phyloP scores from a whole-genome alignment of 1,284 basidiomycete genomes.

The Agroathelia rolfsii region DNA sequence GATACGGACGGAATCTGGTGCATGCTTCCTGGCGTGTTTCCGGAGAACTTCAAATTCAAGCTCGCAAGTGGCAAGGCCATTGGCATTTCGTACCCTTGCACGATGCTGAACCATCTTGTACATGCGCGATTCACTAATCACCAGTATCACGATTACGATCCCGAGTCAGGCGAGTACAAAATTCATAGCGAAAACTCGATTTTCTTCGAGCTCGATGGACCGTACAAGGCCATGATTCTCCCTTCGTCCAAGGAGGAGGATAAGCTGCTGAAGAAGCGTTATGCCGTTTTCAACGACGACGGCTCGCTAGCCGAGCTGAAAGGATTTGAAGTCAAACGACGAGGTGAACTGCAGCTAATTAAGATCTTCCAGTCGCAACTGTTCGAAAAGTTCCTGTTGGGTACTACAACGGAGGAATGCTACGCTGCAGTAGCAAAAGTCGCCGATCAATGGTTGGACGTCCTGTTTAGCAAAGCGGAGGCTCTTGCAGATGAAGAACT shows the following conservation, averaged over 20 bases:
- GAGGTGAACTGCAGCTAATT: slow-evolving; percentile 97
- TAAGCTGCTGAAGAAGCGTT: slow-evolving; percentile 97
- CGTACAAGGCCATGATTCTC: slow-evolving; percentile 98
- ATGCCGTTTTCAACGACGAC: slow-evolving; percentile 99
- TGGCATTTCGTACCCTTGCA: slow-evolving; percentile 95
- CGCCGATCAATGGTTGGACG: slow-evolving; percentile 96
- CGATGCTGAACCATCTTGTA: slow-evolving; percentile 99
- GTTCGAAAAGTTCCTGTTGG: slow-evolving; percentile 95
- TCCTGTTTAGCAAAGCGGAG: slow-evolving; percentile 82
- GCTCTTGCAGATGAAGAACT: slow-evolving; percentile 87
- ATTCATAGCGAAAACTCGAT: slow-evolving; percentile 98
- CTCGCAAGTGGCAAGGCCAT: slow-evolving; percentile 83
- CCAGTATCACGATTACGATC: slow-evolving; percentile 92
- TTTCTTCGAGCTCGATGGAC: slow-evolving; percentile 98
- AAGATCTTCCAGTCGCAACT: slow-evolving; percentile 99
- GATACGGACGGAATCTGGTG: slow-evolving; percentile 99
- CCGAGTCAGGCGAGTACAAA: slow-evolving; percentile 74
- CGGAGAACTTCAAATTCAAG: slow-evolving; percentile 97
- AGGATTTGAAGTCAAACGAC: slow-evolving; percentile 97
- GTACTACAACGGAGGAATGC: slow-evolving; percentile 88
- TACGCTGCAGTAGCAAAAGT: slow-evolving; percentile 91
- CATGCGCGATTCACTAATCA: slow-evolving; percentile 95
- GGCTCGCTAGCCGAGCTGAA: slow-evolving; percentile 96
- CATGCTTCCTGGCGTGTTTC: slow-evolving; percentile 97
- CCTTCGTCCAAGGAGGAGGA: slow-evolving; percentile 99